Conservation (phyloP, 1,284 basidiomycete genomes). For the Moesziomyces aphidis region DNA sequence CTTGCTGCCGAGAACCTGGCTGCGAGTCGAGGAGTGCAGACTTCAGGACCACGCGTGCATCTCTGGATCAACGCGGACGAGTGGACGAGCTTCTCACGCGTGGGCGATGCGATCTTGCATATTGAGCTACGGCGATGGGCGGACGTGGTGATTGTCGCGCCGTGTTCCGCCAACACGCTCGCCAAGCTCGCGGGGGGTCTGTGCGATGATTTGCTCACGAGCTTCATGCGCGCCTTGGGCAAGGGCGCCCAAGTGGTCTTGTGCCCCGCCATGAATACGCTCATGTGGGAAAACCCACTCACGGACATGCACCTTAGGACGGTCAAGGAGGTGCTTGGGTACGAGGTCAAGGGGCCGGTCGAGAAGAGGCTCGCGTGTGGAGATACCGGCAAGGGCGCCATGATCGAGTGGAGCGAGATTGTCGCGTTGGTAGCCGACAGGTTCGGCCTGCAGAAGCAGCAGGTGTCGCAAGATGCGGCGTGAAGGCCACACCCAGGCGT, state of each 20-base stretch:
- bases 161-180: slow-evolving; percentile 94
- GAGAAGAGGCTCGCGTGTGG: slow-evolving; percentile 90
- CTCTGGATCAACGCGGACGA: slow-evolving; percentile 94
- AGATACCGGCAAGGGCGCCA: slow-evolving; percentile 77
- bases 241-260: slow-evolving; percentile 85
- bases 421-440: slow-evolving; percentile 35
- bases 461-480: too few relatives aligned
- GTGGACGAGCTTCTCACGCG: slow-evolving; percentile 78
- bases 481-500: too few relatives aligned
- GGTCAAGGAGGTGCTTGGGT: slow-evolving; percentile 79
- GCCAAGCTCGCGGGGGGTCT: slow-evolving; percentile 88
- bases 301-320: slow-evolving; percentile 82
- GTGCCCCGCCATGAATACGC: slow-evolving; percentile 98
- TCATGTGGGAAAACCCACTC: slow-evolving; percentile 96
- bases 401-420: slow-evolving; percentile 62
- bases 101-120: slow-evolving; percentile 93
- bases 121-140: slow-evolving; percentile 95
- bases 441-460: slow-evolving; percentile 26
- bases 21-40: slow-evolving; percentile 16
- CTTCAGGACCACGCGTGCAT: slow-evolving; percentile 65
- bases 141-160: slow-evolving; percentile 91
- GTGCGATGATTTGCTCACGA: slow-evolving; percentile 92
- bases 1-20: slow-evolving; percentile 49
- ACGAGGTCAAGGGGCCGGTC: slow-evolving; percentile 85
- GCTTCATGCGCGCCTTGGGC: slow-evolving; percentile 85